Evolutionary conservation across 2,329 filamentous ascomycete species (phyloP), one percentile per base, ranked within the genome.

Genomic region (Parafenestella ontariensis): DNA sequence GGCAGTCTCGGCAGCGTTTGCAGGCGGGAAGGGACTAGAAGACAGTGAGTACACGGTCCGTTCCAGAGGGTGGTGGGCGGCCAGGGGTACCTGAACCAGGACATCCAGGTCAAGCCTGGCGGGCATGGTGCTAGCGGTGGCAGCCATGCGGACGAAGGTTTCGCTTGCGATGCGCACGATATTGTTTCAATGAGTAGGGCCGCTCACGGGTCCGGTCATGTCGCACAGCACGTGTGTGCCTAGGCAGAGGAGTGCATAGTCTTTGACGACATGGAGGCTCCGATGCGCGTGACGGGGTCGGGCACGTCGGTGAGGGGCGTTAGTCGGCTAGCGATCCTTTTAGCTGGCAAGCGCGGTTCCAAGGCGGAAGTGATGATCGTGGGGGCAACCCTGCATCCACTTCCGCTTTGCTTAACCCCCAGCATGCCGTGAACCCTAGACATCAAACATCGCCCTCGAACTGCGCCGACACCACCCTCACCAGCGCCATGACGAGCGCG

Each of bases 1-100:
- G 69, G 52, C 70, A 73, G 28, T 75, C 70, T 29, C 72, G 66
- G 59, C 71, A 74, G 49, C 71, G 58, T 51, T 72, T 72, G 54
- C 71, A 75, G 48, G 71, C 71, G 42, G 71, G 71, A 29, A 74
- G 64, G 48, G 61, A 67, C 66, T 69, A 53, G 45, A 36, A 40
- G 24, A 44, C 31, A 29, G 54, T 64, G 42, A 64, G 54, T 44
- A 51, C 46, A 37, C 34, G 48, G 13, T 41, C 26, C 17, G 31
- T 39, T 34, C n/a, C n/a, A n/a, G n/a, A n/a, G 24, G 18, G 49
- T 21, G 49, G 40, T 23, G 48, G 41, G 41, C 41, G 31, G 24
- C 17, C 10, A 11, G 23, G 41, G 23, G 23, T 43, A 66, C 65
- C 65, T 68, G 65, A 41, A 68, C 58, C 20, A 66, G 56, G n/a